A percentile compares a stretch with the other conserved stretches of the same genome.
Conservation (phyloP, 371 early-diverging fungal genomes). For the Mucor racemosus region DNA sequence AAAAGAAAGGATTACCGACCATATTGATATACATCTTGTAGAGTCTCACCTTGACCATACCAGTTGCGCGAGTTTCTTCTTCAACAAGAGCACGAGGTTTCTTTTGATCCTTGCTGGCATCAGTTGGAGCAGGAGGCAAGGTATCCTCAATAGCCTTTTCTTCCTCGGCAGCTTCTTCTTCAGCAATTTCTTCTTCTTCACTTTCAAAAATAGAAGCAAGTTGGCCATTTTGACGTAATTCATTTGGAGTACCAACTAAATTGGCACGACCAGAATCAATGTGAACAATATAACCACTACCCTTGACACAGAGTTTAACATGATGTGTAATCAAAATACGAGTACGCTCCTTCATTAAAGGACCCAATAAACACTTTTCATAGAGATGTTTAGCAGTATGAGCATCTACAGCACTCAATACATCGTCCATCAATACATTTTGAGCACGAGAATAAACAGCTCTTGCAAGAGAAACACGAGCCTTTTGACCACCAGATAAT, state of each 20-base stretch:
- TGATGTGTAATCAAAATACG: conserved; percentile 90
- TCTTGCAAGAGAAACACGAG: conserved; percentile 81
- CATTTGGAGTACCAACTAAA: conserved; percentile 45
- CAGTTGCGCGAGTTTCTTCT: conserved; percentile 54
- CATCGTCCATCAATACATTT: conserved; percentile 82
- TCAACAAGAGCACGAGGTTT: conserved; percentile 39
- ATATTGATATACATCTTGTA: conserved; percentile 55
- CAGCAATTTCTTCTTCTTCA: conserved; percentile 28
- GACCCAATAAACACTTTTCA: conserved; percentile 68
- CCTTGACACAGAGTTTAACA: conserved; percentile 74
- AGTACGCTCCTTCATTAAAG: conserved; percentile 78
- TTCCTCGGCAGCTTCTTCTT: conserved; percentile 20
- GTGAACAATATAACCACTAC: conserved; percentile 67
- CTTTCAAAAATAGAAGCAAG: conserved; percentile 27
- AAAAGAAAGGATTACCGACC: conserved; percentile 55
- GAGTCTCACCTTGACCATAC: conserved; percentile 54
- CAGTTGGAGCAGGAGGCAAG: neutral
- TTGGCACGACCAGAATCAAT: conserved; percentile 62
- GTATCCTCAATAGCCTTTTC: conserved; percentile 33
- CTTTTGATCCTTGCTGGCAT: conserved; percentile 10
- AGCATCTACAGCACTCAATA: conserved; percentile 80
- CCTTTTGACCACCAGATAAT: conserved; percentile 80
- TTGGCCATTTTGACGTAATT: conserved; percentile 48
- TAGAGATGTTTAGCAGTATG: conserved; percentile 89
- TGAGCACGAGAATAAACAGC: conserved; percentile 82